A percentile compares a stretch with the other conserved stretches of the same genome.
phyloP scores from a whole-genome alignment of 805 yeast species.

The Metschnikowia chrysomelidarum region DNA sequence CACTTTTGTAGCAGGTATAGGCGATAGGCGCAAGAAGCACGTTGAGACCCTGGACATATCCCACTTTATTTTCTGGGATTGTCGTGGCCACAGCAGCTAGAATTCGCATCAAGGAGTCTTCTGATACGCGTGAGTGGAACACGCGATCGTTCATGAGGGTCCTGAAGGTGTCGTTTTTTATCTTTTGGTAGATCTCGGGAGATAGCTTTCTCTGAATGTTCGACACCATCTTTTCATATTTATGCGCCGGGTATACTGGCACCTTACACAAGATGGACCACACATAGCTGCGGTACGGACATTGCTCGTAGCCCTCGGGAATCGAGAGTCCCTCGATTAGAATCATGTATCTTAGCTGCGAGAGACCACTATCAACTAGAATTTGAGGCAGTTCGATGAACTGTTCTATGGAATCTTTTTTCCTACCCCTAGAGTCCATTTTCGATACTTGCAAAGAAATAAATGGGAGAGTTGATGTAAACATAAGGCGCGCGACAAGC shows the following conservation, averaged over 20 bases:
- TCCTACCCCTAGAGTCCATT: constrained; percentile 33
- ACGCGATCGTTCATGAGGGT: constrained; percentile 72
- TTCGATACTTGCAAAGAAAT: not conserved
- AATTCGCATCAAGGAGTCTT: constrained; percentile 62
- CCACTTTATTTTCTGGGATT: constrained; percentile 28
- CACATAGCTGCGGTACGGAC: constrained; percentile 70
- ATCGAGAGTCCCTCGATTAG: constrained; percentile 40
- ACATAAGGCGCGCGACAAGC: constrained; percentile 3
- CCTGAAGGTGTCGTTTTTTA: constrained; percentile 81
- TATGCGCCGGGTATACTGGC: constrained; percentile 53
- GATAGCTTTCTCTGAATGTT: constrained; percentile 46
- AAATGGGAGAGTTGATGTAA: not conserved
- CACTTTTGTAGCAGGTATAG: constrained; percentile 65
- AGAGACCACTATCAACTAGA: constrained; percentile 46
- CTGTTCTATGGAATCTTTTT: constrained; percentile 54
- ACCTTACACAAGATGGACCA: constrained; percentile 78
- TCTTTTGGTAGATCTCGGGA: constrained; percentile 61
- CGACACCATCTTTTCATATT: constrained; percentile 50
- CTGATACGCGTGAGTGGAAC: constrained; percentile 67
- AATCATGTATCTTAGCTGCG: constrained; percentile 46
- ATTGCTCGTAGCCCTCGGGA: constrained; percentile 48
- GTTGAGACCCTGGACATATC: constrained; percentile 92
- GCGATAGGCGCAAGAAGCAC: constrained; percentile 82
- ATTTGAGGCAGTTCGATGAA: constrained; percentile 45
- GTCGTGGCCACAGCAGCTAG: constrained; percentile 70